Conservation (phyloP, 1,139 yeast genomes). For the Blastobotrys apis region DNA sequence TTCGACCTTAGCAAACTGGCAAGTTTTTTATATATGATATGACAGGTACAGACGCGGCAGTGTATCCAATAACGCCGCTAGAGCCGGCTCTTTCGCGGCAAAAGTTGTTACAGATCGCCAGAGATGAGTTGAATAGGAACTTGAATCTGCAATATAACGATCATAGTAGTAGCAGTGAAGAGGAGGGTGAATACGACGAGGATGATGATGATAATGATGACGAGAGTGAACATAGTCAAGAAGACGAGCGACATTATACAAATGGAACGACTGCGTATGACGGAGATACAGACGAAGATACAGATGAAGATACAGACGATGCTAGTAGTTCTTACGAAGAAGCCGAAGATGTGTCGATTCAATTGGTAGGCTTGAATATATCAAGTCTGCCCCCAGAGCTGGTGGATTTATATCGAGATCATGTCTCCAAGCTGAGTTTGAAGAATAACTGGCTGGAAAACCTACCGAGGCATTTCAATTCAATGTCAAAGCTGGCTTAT, state of each 20-base stretch:
- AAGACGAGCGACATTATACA: too few relatives aligned
- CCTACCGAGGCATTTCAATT: slow-evolving; percentile 48
- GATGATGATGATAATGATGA: slow-evolving; percentile 6
- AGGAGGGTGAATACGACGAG: slow-evolving; percentile 4
- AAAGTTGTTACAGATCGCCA: slow-evolving; percentile 21
- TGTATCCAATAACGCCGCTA: slow-evolving; percentile 15
- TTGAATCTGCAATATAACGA: not conserved
- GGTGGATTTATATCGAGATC: slow-evolving; percentile 37
- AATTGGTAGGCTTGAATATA: slow-evolving; percentile 36
- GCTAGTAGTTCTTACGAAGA: slow-evolving; percentile 11
- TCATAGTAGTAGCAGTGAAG: not conserved
- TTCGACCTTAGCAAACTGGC: too few relatives aligned
- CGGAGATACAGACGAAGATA: too few relatives aligned
- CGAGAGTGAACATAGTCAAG: not conserved
- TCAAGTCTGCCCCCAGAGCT: slow-evolving; percentile 38
- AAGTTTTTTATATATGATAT: too few relatives aligned
- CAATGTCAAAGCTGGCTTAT: slow-evolving; percentile 49
- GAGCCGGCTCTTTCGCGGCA: slow-evolving; percentile 20
- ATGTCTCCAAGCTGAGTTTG: slow-evolving; percentile 50
- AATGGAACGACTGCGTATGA: too few relatives aligned
- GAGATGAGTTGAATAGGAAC: slow-evolving; percentile 19
- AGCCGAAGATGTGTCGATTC: slow-evolving; percentile 23
- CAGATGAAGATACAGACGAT: slow-evolving; percentile 12
- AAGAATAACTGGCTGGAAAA: slow-evolving; percentile 47
- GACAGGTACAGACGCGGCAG: slow-evolving; percentile 9